Evolutionary conservation across 306 rosid genomes (phyloP), one percentile per base, ranked within the genome.

Genomic region (Cicer judaicum): DNA sequence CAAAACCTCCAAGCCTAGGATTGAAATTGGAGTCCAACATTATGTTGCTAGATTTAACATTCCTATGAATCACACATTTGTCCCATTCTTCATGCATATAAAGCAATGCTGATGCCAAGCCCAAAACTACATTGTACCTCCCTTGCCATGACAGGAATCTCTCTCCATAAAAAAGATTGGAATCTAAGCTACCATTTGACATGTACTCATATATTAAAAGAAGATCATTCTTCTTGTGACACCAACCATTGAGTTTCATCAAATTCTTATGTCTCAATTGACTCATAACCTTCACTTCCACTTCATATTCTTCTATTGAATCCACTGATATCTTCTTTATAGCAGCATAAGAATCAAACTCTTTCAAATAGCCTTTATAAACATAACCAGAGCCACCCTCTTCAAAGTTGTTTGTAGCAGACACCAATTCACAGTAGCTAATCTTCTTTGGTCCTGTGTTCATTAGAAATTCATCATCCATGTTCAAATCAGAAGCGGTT

Each of bases 331-430:
- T 56, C 53, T 67, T 81, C 78, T 87, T 87, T 8, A 87, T 74
- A 7, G 88, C 90, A 44, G 81, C 86, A 43, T 59, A 43, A 14
- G 73, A 47, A 41, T 83, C 65, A 14, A 53, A 15, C 6, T 79
- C 71, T 41, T 49, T 64, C 7, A 84, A 15, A 11, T 61, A 76
- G 2, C 90, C 90, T 70, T 53, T 77, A 36, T 82, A 84, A 7
- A 87, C 86, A 5, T 62, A 76, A 6, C 90, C 88, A 77, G 84
- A 87, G 7, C 88, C 86, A 4, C 88, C 88, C 21, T 79, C 86
- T 10, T 65, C 48, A 48, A 84, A 84, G 41, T 79, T 76, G 53
- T 79, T 66, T 7, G 90, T 82, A 4, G 88, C 86, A 29, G 36
- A 29, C 36, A 29, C 36, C 5, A 29, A 29, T 29, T 29, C 36